A percentile compares a stretch with the other conserved stretches of the same genome.
phyloP scores from a whole-genome alignment of 2,329 filamentous ascomycete species.

The Metarhizium robertsii region DNA sequence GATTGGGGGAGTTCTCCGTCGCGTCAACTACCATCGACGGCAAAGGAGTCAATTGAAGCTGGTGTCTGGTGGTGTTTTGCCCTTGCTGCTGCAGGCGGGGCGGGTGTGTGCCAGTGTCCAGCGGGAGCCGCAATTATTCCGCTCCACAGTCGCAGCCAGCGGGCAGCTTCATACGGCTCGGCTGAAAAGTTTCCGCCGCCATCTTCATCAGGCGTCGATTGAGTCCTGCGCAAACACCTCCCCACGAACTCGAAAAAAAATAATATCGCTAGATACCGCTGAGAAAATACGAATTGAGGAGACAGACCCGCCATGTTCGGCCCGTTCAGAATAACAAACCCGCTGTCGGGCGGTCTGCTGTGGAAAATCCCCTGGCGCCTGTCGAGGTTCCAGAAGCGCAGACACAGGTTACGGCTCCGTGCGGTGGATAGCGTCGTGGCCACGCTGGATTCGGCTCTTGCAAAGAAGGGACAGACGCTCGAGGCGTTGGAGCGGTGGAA shows the following conservation, averaged over 20 bases:
- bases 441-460: conserved; percentile 69
- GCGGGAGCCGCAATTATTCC: conserved; percentile 2
- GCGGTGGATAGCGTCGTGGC: conserved; percentile 82
- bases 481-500: conserved; percentile 87
- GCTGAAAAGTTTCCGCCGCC: not conserved
- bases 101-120: too few species aligned
- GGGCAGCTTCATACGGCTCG: not conserved
- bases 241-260: too few species aligned
- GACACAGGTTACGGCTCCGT: conserved; percentile 73
- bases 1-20: not conserved
- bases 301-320: conserved; percentile 59
- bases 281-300: too few species aligned
- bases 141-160: not conserved
- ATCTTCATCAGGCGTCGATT: too few species aligned
- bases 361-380: conserved; percentile 98
- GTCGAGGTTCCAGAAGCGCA: conserved; percentile 81
- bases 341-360: conserved; percentile 70
- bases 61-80: not conserved
- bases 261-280: too few species aligned
- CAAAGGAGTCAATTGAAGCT: too few species aligned
- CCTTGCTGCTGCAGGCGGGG: too few species aligned
- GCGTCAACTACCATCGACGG: too few species aligned
- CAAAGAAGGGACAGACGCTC: conserved; percentile 59
- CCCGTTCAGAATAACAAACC: conserved; percentile 68
- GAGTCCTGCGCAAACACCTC: too few species aligned